Evolutionary conservation across 2,329 filamentous ascomycete genomes (phyloP).

Genomic region (Lachnellula arida): DNA sequence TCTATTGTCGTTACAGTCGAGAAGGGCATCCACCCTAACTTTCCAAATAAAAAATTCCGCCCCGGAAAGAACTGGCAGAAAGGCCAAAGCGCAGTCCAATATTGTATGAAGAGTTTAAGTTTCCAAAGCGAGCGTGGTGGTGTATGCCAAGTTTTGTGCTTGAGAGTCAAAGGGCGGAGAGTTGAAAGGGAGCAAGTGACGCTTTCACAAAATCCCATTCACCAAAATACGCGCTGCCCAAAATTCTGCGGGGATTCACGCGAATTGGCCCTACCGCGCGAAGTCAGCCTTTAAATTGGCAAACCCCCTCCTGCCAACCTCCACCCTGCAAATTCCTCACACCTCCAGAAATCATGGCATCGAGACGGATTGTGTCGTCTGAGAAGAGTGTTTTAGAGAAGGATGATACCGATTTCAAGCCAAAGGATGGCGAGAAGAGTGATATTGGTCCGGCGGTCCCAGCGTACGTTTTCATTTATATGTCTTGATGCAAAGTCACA

Average conservation of each 20-base stretch:
- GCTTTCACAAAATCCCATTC: not conserved
- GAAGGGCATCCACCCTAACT: not conserved
- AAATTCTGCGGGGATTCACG: not conserved
- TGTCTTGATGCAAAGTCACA: conserved; percentile 13
- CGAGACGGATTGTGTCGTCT: conserved; percentile 58
- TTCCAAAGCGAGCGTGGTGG: not conserved
- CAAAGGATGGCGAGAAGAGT: conserved; percentile 51
- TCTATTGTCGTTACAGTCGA: not conserved
- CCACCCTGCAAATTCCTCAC: not conserved
- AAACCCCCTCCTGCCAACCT: not conserved
- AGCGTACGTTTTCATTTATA: conserved; percentile 49
- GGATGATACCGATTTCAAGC: conserved; percentile 43
- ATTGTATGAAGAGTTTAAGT: not conserved
- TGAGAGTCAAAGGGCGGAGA: no score
- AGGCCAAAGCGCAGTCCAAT: not conserved
- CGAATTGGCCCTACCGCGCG: not conserved
- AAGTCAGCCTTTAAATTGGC: not conserved
- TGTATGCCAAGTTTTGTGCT: not conserved
- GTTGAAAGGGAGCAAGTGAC: no score
- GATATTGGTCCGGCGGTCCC: conserved; percentile 81
- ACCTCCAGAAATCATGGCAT: conserved; percentile 51
- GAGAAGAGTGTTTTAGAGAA: conserved; percentile 65
- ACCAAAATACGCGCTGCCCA: not conserved
- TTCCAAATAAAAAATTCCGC: not conserved
- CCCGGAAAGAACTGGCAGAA: not conserved